Evolutionary conservation across 768 basidiomycete species (phyloP).

Genomic region (Serendipita sp.): DNA sequence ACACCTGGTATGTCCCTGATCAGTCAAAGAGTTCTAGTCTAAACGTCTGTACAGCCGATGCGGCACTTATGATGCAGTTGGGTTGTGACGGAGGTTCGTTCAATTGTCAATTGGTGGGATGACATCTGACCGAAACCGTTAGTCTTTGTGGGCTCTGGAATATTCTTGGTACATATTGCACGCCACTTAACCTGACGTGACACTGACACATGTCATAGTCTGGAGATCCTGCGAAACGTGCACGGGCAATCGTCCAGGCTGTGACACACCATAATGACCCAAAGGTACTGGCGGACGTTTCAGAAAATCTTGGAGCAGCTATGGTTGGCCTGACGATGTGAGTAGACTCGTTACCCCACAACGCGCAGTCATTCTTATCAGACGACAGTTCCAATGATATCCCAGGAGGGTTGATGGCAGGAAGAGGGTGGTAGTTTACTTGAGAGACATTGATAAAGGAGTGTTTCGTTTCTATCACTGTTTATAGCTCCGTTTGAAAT

Average conservation of each 20-base stretch:
- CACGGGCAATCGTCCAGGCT: constrained; percentile 90
- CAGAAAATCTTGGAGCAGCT: constrained; percentile 70
- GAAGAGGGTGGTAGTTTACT: constrained; percentile 41
- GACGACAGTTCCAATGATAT: constrained; percentile 40
- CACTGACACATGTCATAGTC: constrained; percentile 33
- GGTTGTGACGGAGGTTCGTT: constrained; percentile 84
- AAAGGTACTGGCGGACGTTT: constrained; percentile 78
- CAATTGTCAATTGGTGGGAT: background rate
- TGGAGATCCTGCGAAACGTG: constrained; percentile 83
- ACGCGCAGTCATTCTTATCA: background rate
- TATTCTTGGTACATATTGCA: constrained; percentile 59
- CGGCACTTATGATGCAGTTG: constrained; percentile 97
- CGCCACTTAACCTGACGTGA: background rate
- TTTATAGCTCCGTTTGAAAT: too few species aligned
- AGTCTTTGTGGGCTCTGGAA: constrained; percentile 97
- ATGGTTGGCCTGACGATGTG: constrained; percentile 90
- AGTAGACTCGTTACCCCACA: constrained; percentile 17
- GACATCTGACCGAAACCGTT: constrained; percentile 3
- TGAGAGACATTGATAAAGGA: background rate
- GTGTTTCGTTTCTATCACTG: background rate
- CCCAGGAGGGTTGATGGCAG: constrained; percentile 53
- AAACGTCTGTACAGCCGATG: constrained; percentile 47
- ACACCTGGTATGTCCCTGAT: constrained; percentile 49
- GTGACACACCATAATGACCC: constrained; percentile 96
- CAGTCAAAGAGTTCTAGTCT: background rate